phyloP scores from a whole-genome alignment of 345 rosid genomes.

The Mercurialis annua region DNA sequence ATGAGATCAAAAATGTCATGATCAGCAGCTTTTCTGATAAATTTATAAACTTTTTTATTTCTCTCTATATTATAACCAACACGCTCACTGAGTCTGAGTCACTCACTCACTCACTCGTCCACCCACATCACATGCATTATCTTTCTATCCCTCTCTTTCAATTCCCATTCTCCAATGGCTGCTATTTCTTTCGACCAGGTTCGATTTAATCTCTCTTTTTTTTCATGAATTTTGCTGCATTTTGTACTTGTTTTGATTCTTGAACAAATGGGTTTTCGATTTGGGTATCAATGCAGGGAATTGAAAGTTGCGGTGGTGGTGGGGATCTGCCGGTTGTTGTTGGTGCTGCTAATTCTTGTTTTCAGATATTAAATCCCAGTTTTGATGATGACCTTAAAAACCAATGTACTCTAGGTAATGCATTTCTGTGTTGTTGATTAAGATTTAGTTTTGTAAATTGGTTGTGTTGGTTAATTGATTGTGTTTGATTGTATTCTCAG shows the following conservation, averaged over 20 bases:
- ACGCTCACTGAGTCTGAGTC: neutral
- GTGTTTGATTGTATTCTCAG: constrained; percentile 30
- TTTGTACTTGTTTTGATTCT: neutral
- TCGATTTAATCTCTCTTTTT: neutral
- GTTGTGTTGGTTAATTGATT: constrained; percentile 7
- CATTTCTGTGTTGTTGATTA: constrained; percentile 1
- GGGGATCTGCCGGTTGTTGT: constrained; percentile 30
- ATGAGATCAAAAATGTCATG: constrained; percentile 26
- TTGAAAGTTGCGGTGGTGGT: constrained; percentile 23
- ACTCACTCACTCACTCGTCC: neutral
- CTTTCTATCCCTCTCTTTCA: neutral
- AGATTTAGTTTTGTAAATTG: neutral
- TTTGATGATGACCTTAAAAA: constrained; percentile 35
- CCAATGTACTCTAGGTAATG: constrained; percentile 41
- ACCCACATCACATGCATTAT: neutral
- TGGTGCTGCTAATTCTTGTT: constrained; percentile 33
- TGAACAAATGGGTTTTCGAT: neutral
- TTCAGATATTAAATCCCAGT: constrained; percentile 37
- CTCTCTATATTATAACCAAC: neutral
- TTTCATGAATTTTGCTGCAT: neutral
- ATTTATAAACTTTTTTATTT: constrained; percentile 20
- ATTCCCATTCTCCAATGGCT: constrained; percentile 22
- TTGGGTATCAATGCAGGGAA: constrained; percentile 10
- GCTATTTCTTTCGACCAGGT: constrained; percentile 24
- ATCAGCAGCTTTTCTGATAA: constrained; percentile 36